Base-by-base conservation (phyloP, 305 asterid species). In the Ajuga reptans region DNA sequence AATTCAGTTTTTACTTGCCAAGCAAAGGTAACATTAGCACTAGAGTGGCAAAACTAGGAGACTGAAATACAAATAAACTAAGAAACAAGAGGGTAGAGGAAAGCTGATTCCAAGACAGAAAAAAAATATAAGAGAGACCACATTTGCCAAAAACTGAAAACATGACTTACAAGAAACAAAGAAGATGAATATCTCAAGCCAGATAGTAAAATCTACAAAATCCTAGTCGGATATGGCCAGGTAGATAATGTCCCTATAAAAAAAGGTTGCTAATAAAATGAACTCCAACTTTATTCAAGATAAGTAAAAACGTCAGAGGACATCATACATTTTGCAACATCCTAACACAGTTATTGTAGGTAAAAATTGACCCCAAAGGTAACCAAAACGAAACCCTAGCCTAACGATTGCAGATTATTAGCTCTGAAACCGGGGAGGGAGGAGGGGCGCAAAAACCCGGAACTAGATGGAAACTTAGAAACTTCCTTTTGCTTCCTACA, bases 301-400 rank as follows among this genome's bases (percentile, higher is more conserved):
- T 21, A 10, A 59, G 27, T 66, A 6, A 51, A 59, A 53, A 31
- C 5, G 54, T 45, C 9, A 24, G 34, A 52, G 29, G 1, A 34
- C 5, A 10, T 0, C 41, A 58, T 45, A 53, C 54, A 72, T 59
- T 62, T 29, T 5, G 37, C 56, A 60, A 57, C 18, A 36, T 21
- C 77, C 31, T 41, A 42, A 16, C 34, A 45, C 73, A 27, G 14
- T 12, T 7, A 52, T 11, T 43, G 21, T 12, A 31, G 42, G 54
- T 37, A 9, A 39, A 16, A 46, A 27, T 16, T 29, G 53, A 34
- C 47, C 64, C 18, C 17, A 60, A 47, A 37, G 2, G 18, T 42
- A 69, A 63, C 27, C 49, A 54, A 3, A 4, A 21, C 5, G 31
- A 66, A 71, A 24, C 29, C 68, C 74, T 76, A 64, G 33, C 33